Evolutionary conservation across 2,329 filamentous ascomycete genomes (phyloP).

Genomic region (Aspergillus brasiliensis): DNA sequence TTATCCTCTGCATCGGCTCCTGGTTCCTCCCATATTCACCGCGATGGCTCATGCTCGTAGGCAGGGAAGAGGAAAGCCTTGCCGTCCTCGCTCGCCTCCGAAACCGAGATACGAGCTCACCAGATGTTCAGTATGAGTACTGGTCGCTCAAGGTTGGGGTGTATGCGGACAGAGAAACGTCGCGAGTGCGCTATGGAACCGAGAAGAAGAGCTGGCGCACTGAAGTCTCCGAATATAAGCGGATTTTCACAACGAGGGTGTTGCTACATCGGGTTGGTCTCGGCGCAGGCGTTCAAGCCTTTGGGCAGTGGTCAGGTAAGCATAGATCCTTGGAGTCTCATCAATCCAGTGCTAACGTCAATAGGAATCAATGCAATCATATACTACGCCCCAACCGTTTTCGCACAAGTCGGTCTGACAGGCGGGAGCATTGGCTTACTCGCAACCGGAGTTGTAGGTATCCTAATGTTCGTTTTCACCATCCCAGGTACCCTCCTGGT

Average conservation of each 20-base stretch:
- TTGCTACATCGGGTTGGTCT: no score
- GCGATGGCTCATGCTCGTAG: conserved; percentile 53
- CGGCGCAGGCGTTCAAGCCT: conserved; percentile 39
- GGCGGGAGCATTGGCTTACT: conserved; percentile 35
- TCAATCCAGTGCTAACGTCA: no score
- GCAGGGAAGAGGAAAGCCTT: conserved; percentile 48
- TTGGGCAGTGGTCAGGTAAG: conserved; percentile 32
- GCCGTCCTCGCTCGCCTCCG: conserved; percentile 29
- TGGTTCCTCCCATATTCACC: conserved; percentile 58
- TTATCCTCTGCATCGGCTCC: conserved; percentile 38
- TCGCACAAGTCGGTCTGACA: conserved; percentile 38
- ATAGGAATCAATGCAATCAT: conserved; percentile 48
- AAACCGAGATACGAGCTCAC: conserved; percentile 33
- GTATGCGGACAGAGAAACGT: no score
- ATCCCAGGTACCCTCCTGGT: conserved; percentile 35
- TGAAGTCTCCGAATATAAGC: no score
- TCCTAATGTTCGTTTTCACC: conserved; percentile 36
- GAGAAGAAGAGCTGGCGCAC: no score
- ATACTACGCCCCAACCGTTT: conserved; percentile 45
- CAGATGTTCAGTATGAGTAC: conserved; percentile 48
- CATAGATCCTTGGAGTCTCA: no score
- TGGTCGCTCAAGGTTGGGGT: conserved; percentile 49
- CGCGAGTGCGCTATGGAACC: no score
- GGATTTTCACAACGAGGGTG: no score
- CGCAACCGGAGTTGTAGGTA: conserved; percentile 38